Evolutionary conservation across 306 rosid genomes (phyloP), one percentile per base, ranked within the genome.

Genomic region (Vicia faba): DNA sequence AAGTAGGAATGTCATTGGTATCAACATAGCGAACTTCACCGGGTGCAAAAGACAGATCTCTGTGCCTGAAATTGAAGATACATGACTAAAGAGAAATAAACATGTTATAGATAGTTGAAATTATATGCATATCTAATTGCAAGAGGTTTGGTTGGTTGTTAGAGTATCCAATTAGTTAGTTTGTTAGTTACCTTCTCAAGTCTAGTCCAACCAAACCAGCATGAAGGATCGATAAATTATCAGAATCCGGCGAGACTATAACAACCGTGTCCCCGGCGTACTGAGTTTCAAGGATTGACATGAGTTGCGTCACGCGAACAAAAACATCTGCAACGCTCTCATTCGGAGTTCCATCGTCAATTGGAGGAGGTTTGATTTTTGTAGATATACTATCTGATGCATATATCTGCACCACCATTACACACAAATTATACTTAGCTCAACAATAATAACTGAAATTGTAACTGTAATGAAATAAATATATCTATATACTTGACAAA

Each of bases 11-110:
- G 68, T 93, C 92, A 35, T 44, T 80, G 72, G 84, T 20, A 54
- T 89, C 98, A 38, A 93, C 85, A 68, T 86, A 88, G 36, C 98
- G 88, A 45, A 93, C 95, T 85, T 88, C 97, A n/a, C 98, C 98
- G 0, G 96, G 91, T 5, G 86, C 83, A 44, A 93, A 93, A 50
- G 95, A 86, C 79, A 93, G 83, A 23, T 89, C 96, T 61, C 81
- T 78, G 60, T 89, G 98, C 91, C 96, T 93, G 89, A 82, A 87
- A 80, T 70, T 13, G 8, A 63, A 41, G 18, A 65, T 64, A 36
- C 8, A 33, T 4, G 3, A 13, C 38, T 11, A 45, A 43, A 5
- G 48, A 31, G 38, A 2, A 25, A 62, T 26, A 20, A 67, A 13
- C 43, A 57, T 18, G 58, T 8, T 44, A 20, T 20, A 64, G 4